Conservation (phyloP, 768 basidiomycete species). For the Leucocoprinus birnbaumii region DNA sequence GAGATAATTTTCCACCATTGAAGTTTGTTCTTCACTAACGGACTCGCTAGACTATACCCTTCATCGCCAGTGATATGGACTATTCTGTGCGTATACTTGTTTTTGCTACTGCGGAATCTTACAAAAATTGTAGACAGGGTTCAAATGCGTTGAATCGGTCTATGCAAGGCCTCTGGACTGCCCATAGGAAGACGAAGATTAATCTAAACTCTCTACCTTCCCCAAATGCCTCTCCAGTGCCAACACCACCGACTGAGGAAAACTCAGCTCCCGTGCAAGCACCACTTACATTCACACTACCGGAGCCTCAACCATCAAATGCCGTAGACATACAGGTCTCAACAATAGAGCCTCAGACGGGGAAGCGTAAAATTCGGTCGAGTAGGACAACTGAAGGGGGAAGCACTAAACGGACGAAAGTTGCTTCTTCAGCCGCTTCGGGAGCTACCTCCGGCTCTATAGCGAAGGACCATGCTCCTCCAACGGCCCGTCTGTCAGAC, state of each 20-base stretch:
- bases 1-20: background rate
- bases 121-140: slow-evolving; percentile 56
- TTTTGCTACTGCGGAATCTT: slow-evolving; percentile 16
- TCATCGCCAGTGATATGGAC: slow-evolving; percentile 19
- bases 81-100: slow-evolving; percentile 21
- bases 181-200: slow-evolving; percentile 55
- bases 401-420: slow-evolving; percentile 56
- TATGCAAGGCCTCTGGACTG: slow-evolving; percentile 79
- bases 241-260: slow-evolving; percentile 22
- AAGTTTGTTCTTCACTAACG: background rate
- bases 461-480: slow-evolving; percentile 69
- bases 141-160: slow-evolving; percentile 74
- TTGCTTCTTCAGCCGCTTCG: slow-evolving; percentile 24
- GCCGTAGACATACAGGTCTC: slow-evolving; percentile 16
- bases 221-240: slow-evolving; percentile 22
- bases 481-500: slow-evolving; percentile 73
- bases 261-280: slow-evolving; percentile 18
- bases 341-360: slow-evolving; percentile 16
- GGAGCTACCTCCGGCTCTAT: slow-evolving; percentile 25
- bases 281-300: slow-evolving; percentile 13
- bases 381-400: slow-evolving; percentile 47
- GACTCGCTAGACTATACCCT: too few species aligned
- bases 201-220: slow-evolving; percentile 56
- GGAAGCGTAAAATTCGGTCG: slow-evolving; percentile 65
- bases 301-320: slow-evolving; percentile 8